Evolutionary conservation across 2,329 filamentous ascomycete species (phyloP).

Genomic region (Fusarium domesticum): DNA sequence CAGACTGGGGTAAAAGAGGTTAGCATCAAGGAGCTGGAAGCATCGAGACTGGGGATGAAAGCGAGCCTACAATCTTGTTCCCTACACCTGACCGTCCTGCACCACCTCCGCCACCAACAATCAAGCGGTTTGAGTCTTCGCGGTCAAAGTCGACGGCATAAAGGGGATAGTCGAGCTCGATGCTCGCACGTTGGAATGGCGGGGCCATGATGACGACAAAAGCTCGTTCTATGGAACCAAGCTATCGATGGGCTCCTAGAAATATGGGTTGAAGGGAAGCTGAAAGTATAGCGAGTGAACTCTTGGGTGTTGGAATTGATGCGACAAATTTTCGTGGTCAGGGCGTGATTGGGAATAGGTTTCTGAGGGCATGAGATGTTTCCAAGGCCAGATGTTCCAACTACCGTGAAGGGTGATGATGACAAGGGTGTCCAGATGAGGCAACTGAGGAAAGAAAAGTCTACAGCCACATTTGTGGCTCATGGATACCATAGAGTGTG

Average conservation of each 20-base stretch:
- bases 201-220: conserved; percentile 33
- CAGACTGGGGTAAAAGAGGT: conserved; percentile 47
- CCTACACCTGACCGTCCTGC: conserved; percentile 75
- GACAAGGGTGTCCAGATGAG: conserved; percentile 7
- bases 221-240: neutral
- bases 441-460: conserved; percentile 9
- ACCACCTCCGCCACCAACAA: conserved; percentile 86
- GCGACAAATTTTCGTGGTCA: neutral
- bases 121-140: conserved; percentile 67
- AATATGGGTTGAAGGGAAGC: neutral
- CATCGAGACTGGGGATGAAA: neutral
- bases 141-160: conserved; percentile 88
- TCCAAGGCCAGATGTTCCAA: conserved; percentile 28
- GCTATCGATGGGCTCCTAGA: conserved; percentile 11
- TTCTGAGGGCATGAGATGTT: neutral
- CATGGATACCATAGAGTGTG: too few relatives aligned
- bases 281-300: neutral
- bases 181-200: conserved; percentile 52
- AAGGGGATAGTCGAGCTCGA: conserved; percentile 75
- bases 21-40: conserved; percentile 1
- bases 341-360: neutral
- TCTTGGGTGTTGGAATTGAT: neutral
- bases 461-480: too few relatives aligned
- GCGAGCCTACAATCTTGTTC: conserved; percentile 72
- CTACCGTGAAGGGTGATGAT: conserved; percentile 12